Evolutionary conservation across 768 basidiomycete species (phyloP).

Genomic region (Russula lepida): DNA sequence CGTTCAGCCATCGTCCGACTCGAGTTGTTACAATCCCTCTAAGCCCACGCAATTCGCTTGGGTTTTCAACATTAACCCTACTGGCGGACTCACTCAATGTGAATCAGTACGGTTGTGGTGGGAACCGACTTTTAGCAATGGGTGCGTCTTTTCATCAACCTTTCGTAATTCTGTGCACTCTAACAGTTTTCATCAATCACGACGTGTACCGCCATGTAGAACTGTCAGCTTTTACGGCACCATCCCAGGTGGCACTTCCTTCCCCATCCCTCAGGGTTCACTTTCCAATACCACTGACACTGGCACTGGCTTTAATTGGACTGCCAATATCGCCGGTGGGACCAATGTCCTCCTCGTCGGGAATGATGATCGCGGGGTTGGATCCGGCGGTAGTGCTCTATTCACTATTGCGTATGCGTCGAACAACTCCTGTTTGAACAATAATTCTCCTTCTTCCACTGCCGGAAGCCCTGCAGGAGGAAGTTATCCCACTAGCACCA

Average conservation of each 20-base stretch:
- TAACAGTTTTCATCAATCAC: background rate
- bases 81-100: constrained; percentile 61
- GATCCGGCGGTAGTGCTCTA: constrained; percentile 55
- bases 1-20: constrained; percentile 43
- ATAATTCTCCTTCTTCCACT: constrained; percentile 65
- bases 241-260: constrained; percentile 75
- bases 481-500: constrained; percentile 49
- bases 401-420: constrained; percentile 48
- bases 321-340: constrained; percentile 51
- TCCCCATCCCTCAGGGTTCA: constrained; percentile 45
- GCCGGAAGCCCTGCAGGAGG: constrained; percentile 71
- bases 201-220: constrained; percentile 27
- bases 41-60: constrained; percentile 44
- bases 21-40: constrained; percentile 51
- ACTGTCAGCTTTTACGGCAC: constrained; percentile 57
- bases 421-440: constrained; percentile 47
- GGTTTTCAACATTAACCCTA: constrained; percentile 51
- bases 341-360: constrained; percentile 59
- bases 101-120: constrained; percentile 56
- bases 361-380: constrained; percentile 58
- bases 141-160: constrained; percentile 32
- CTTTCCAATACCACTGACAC: constrained; percentile 35
- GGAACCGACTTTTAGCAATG: constrained; percentile 42
- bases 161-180: background rate
- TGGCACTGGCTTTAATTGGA: constrained; percentile 67